These are phyloP conservation scores for Dictyostelium firmibasis DNA, from an alignment of 78 protist species.

Conservation along the genomic window DNA sequence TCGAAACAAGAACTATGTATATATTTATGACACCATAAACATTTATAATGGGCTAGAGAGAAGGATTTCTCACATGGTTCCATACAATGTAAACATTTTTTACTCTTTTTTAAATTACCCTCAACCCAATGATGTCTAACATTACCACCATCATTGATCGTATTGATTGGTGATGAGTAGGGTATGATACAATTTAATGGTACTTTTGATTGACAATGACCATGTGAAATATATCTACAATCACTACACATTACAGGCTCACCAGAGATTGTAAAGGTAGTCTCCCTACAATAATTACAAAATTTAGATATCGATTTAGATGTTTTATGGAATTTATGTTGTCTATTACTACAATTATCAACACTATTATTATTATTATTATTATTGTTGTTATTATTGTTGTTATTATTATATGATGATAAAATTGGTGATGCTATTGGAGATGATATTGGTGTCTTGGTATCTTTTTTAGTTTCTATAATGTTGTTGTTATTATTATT, in stretches of 20 bases:
- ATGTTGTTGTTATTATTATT: too few species aligned
- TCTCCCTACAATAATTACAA: slow-evolving; percentile 64
- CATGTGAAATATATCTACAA: slow-evolving; percentile 54
- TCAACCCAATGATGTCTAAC: slow-evolving; percentile 63
- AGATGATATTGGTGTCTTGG: neutral
- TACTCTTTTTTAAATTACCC: slow-evolving; percentile 50
- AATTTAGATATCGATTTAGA: slow-evolving; percentile 38
- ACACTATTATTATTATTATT: neutral
- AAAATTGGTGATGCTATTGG: neutral
- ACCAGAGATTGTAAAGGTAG: slow-evolving; percentile 39
- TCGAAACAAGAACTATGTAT: slow-evolving; percentile 26
- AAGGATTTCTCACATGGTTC: slow-evolving; percentile 17
- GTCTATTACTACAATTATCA: neutral
- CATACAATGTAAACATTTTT: slow-evolving; percentile 30
- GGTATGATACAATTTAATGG: slow-evolving; percentile 38
- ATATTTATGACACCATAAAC: slow-evolving; percentile 55
- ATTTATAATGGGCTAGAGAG: slow-evolving; percentile 54
- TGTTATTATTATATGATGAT: neutral
- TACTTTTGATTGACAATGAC: slow-evolving; percentile 1
- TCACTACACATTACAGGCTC: slow-evolving; percentile 10
- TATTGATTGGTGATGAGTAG: neutral
- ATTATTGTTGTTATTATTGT: neutral
- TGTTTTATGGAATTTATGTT: slow-evolving; percentile 21
- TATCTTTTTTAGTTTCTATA: too few species aligned
- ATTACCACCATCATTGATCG: neutral